Conservation (phyloP, 2,329 filamentous ascomycete species). For the Diplodia scrobiculata region DNA sequence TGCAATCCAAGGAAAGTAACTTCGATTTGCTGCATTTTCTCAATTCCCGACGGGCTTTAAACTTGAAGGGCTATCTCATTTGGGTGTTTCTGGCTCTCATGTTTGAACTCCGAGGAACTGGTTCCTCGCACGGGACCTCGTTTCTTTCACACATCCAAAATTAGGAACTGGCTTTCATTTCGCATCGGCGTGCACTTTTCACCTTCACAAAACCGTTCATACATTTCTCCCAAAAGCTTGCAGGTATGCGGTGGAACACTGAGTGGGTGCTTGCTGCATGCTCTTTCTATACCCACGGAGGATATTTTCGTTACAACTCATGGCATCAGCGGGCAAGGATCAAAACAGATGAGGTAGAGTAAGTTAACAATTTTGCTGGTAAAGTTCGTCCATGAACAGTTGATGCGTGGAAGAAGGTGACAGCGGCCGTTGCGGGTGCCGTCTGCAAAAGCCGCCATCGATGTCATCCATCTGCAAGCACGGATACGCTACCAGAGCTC, state of each 20-base stretch:
- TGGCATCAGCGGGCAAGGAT: not conserved
- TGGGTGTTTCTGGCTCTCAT: not conserved
- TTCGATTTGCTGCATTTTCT: not conserved
- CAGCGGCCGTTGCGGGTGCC: not conserved
- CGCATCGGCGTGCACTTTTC: not conserved
- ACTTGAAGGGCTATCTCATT: not conserved
- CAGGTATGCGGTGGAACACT: not conserved
- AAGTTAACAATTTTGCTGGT: not conserved
- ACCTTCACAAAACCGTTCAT: not conserved
- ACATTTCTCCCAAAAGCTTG: not conserved
- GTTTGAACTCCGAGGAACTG: not conserved
- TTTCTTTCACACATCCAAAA: not conserved
- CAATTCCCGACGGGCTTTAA: not conserved
- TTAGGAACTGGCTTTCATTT: not conserved
- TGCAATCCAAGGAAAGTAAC: not conserved
- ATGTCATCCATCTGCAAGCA: not conserved
- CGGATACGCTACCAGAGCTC: not conserved
- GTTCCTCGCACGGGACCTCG: not conserved
- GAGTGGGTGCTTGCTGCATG: not conserved
- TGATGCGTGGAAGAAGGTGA: not conserved
- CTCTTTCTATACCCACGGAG: constrained; percentile 9
- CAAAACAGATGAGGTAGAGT: not conserved
- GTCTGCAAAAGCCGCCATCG: not conserved
- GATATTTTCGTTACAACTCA: not conserved
- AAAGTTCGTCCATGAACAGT: not conserved